Conservation (phyloP, 2,329 filamentous ascomycete genomes). For the Aspergillus floridensis region DNA sequence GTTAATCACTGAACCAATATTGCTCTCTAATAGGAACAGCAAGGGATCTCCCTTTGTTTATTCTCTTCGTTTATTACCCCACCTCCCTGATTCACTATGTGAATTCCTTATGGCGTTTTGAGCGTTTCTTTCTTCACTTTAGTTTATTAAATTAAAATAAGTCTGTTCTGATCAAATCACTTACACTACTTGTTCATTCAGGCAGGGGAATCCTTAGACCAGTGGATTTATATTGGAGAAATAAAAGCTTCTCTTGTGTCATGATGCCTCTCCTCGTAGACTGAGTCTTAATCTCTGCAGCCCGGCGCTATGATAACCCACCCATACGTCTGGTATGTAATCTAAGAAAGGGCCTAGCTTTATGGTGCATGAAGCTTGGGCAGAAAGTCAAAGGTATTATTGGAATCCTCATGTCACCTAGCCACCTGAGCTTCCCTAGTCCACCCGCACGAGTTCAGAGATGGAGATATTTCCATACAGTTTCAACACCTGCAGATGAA, state of each 20-base stretch:
- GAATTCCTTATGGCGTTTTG: constrained; percentile 23
- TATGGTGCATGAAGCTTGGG: no score
- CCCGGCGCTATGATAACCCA: no score
- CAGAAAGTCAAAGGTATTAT: no score
- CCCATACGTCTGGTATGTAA: no score
- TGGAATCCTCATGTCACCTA: no score
- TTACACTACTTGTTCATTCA: background rate
- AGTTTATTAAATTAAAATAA: constrained; percentile 13
- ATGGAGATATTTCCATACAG: no score
- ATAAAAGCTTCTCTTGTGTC: constrained; percentile 11
- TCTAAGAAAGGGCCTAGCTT: no score
- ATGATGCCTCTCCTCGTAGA: background rate
- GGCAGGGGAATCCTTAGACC: background rate
- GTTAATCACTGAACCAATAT: constrained; percentile 8
- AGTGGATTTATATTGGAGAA: constrained; percentile 10
- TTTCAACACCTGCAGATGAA: no score
- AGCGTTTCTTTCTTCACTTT: constrained; percentile 21
- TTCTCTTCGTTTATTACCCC: constrained; percentile 8
- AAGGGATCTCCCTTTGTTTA: constrained; percentile 11
- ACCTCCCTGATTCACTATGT: constrained; percentile 15
- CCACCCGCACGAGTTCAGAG: no score
- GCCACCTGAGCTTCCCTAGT: no score
- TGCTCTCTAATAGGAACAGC: constrained; percentile 19
- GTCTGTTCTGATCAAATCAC: constrained; percentile 13
- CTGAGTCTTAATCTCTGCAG: no score